Evolutionary conservation across 371 early-diverging fungal species (phyloP).

Genomic region (Parasitella parasitica): DNA sequence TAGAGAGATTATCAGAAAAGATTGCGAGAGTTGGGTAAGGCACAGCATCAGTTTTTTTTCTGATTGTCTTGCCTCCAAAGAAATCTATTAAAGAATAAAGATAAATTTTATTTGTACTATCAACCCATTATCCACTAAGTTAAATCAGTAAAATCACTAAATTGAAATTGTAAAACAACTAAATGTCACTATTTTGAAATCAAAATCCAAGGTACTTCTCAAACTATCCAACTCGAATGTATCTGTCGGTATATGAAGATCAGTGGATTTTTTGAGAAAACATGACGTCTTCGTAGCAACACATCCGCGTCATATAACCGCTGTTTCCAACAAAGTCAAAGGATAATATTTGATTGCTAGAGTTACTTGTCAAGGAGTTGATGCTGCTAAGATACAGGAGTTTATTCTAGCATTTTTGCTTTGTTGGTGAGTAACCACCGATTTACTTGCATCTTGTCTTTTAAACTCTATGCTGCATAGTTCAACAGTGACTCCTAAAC

Average conservation of each 20-base stretch:
- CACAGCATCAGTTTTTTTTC: too few relatives aligned
- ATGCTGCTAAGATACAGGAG: slow-evolving; percentile 13
- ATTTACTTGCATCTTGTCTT: slow-evolving; percentile 13
- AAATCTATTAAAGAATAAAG: too few relatives aligned
- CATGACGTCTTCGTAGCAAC: slow-evolving; percentile 9
- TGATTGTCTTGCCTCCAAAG: too few relatives aligned
- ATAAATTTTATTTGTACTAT: too few relatives aligned
- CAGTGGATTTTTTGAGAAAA: slow-evolving; percentile 6
- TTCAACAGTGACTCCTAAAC: slow-evolving; percentile 5
- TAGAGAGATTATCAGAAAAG: too few relatives aligned
- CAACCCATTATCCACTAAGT: too few relatives aligned
- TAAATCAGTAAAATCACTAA: too few relatives aligned
- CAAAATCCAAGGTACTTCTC: slow-evolving; percentile 9
- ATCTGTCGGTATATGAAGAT: slow-evolving; percentile 10
- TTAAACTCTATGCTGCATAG: slow-evolving; percentile 19
- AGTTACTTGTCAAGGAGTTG: slow-evolving; percentile 3
- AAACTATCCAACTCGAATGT: slow-evolving; percentile 4
- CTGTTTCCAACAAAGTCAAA: slow-evolving; percentile 13
- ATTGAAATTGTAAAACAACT: too few relatives aligned
- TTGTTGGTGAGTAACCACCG: slow-evolving; percentile 11
- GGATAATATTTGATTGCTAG: slow-evolving; percentile 10
- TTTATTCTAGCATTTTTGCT: slow-evolving; percentile 18
- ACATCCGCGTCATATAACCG: slow-evolving; percentile 15
- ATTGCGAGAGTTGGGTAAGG: too few relatives aligned
- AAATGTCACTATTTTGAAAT: too few relatives aligned